A percentile compares a stretch with the other conserved stretches of the same genome.
phyloP scores from a whole-genome alignment of 352 stramenopile genomes.

The Phytophthora parvispora region DNA sequence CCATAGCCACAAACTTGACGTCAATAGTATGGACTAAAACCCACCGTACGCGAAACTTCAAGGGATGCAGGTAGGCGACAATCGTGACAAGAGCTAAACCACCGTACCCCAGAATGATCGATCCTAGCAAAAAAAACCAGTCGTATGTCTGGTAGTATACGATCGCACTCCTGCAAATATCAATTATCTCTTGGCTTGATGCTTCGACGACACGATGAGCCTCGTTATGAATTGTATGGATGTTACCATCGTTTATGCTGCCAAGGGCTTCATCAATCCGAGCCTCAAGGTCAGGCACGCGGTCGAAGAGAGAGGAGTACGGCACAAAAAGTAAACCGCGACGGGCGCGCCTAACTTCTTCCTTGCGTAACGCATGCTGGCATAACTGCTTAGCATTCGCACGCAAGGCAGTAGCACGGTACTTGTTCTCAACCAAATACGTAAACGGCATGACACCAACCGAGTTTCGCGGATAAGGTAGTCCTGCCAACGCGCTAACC shows the following conservation, averaged over 20 bases:
- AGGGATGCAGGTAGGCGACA: constrained; percentile 56
- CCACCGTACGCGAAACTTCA: constrained; percentile 27
- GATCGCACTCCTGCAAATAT: constrained; percentile 68
- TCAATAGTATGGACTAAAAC: constrained; percentile 27
- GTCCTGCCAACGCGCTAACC: constrained; percentile 67
- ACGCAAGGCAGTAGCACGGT: constrained; percentile 66
- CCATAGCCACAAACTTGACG: constrained; percentile 12
- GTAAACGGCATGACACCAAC: constrained; percentile 81
- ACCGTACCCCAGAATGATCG: constrained; percentile 74
- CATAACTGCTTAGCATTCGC: constrained; percentile 81
- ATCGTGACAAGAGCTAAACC: constrained; percentile 74
- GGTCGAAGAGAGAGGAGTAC: constrained; percentile 49
- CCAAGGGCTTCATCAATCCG: constrained; percentile 35
- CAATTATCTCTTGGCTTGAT: constrained; percentile 69
- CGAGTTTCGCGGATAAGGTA: constrained; percentile 85
- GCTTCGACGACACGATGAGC: constrained; percentile 48
- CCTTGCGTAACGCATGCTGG: constrained; percentile 67
- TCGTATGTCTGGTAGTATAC: constrained; percentile 88
- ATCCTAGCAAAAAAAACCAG: constrained; percentile 75
- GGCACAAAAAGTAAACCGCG: constrained; percentile 72
- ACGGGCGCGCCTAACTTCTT: constrained; percentile 59
- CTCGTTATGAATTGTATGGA: constrained; percentile 31
- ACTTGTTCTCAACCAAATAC: constrained; percentile 63
- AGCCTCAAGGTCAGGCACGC: constrained; percentile 28
- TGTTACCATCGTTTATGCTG: constrained; percentile 20